These are phyloP conservation scores for Mycena vulgaris DNA, from an alignment of 768 basidiomycete species.

Conservation along the genomic window DNA sequence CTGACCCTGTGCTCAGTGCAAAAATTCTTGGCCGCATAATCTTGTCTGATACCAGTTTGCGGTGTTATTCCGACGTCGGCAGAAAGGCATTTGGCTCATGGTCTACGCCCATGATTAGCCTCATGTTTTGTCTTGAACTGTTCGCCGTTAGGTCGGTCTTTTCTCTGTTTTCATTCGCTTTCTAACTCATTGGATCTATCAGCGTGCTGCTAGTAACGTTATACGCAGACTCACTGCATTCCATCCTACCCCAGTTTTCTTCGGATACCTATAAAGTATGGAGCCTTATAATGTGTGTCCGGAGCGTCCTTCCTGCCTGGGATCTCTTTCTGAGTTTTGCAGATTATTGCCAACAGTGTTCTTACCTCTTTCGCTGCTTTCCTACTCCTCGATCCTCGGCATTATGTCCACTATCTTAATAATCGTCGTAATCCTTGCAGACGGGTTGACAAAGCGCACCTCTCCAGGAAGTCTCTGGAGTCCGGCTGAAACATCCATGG, in stretches of 20 bases:
- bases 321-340: slow-evolving; percentile 24
- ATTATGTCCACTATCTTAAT: slow-evolving; percentile 85
- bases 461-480: slow-evolving; percentile 87
- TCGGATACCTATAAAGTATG: slow-evolving; percentile 82
- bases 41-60: slow-evolving; percentile 74
- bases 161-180: not conserved
- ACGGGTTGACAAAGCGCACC: slow-evolving; percentile 82
- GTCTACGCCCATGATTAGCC: slow-evolving; percentile 74
- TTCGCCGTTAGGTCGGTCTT: slow-evolving; percentile 81
- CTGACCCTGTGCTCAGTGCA: slow-evolving; percentile 66
- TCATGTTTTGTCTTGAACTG: slow-evolving; percentile 89
- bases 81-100: slow-evolving; percentile 88
- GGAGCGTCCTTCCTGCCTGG: slow-evolving; percentile 15
- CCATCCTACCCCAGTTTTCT: slow-evolving; percentile 77
- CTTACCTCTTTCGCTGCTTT: slow-evolving; percentile 88
- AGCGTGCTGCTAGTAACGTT: slow-evolving; percentile 92
- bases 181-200: not conserved
- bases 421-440: slow-evolving; percentile 82
- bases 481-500: slow-evolving; percentile 78
- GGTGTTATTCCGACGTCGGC: slow-evolving; percentile 93
- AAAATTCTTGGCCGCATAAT: slow-evolving; percentile 89
- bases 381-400: slow-evolving; percentile 90
- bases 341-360: slow-evolving; percentile 90
- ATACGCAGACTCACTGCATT: slow-evolving; percentile 88
- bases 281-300: slow-evolving; percentile 76